Evolutionary conservation across 1,284 basidiomycete genomes (phyloP).

Genomic region (Fistulina hepatica): DNA sequence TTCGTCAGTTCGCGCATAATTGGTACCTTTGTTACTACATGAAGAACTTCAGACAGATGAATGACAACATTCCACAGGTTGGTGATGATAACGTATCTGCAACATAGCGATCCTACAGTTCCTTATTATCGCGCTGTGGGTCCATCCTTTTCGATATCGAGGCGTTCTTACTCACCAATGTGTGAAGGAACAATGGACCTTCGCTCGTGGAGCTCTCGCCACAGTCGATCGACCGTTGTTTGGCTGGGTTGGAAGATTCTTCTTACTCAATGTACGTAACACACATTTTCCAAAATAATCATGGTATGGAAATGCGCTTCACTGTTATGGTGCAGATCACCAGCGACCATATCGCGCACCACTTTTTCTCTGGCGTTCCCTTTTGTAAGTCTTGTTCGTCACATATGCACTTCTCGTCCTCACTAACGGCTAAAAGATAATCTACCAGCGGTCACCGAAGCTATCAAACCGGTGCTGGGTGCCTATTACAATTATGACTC

Average conservation of each 20-base stretch:
- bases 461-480: slow-evolving; percentile 25
- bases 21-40: slow-evolving; percentile 17
- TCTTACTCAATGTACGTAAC: slow-evolving; percentile 42
- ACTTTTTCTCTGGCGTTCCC: slow-evolving; percentile 21
- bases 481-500: slow-evolving; percentile 29
- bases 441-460: slow-evolving; percentile 24
- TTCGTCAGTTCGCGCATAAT: slow-evolving; percentile 29
- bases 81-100: slow-evolving; percentile 32
- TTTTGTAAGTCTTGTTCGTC: slow-evolving; percentile 18
- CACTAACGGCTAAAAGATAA: slow-evolving; percentile 17
- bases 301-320: not conserved
- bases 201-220: slow-evolving; percentile 43
- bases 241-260: slow-evolving; percentile 46
- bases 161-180: not conserved
- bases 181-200: slow-evolving; percentile 32
- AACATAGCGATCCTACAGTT: slow-evolving; percentile 31
- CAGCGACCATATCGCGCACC: slow-evolving; percentile 21
- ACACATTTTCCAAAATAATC: not conserved
- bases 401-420: not conserved
- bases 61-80: slow-evolving; percentile 19
- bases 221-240: slow-evolving; percentile 48
- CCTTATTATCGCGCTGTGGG: slow-evolving; percentile 28
- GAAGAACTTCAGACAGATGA: not conserved
- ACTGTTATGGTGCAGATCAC: slow-evolving; percentile 26
- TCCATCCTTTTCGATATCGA: not conserved